Evolutionary conservation across 768 basidiomycete genomes (phyloP), one percentile per base, ranked within the genome.

Genomic region (Suillus paluster): DNA sequence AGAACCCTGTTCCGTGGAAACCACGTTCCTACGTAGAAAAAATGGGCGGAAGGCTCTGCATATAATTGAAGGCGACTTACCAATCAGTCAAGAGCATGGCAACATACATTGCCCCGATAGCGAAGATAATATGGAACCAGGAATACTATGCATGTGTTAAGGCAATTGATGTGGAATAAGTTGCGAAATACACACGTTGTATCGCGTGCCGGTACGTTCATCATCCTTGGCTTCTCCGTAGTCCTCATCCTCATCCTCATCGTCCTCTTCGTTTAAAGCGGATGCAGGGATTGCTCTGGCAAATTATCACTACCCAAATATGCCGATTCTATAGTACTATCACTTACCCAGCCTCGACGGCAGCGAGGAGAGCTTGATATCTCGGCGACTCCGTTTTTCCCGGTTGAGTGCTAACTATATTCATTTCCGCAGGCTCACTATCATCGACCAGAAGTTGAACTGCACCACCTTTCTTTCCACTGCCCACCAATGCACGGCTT

Each of bases 81-180:
- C 97, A 99, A 77, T 99, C 97, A 1, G 97, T 99, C 58, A 99
- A 77, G 15, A 99, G 81, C 86, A 97, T 96, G 7, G 93, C 95
- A 27, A 98, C 95, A 76, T 99, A 99, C 97, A 99, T 99, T 15
- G 95, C 83, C 33, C 88, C 97, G 67, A 99, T 90, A 49, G 91
- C 87, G 72, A 99, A 99, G 70, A 99, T 98, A 74, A 98, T 78
- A 72, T 99, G 97, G 87, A 99, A 99, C 95, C 95, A 99, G 2
- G 95, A 87, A 73, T 99, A 99, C 95, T 97, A 67, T 6, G 21
- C 39, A 44, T 49, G 23, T 33, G 38, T 41, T 65, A 19, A 62
- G 60, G 12, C 11, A 38, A 27, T 30, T 61, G 17, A n/a, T 15
- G 41, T 38, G 6, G 19, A 59, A 45, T 34, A 52, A 10, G 4